Evolutionary conservation across 495 filamentous ascomycete genomes (phyloP).

Genomic region (Penicillium roqueforti): DNA sequence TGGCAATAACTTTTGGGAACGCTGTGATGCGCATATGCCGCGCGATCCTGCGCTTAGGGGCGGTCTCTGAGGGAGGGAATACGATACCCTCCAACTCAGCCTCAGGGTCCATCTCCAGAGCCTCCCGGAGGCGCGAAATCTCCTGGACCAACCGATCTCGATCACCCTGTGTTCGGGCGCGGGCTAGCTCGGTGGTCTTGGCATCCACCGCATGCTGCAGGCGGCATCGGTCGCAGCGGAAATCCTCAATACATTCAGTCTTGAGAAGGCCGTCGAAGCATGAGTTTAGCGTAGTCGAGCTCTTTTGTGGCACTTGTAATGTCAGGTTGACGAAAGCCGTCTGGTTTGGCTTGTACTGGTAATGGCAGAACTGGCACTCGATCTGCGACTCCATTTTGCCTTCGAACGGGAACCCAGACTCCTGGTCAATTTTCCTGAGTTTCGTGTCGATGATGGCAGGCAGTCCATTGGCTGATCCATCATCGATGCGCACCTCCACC

Average conservation of each 20-base stretch:
- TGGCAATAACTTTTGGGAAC: constrained; percentile 83
- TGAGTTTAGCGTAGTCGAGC: constrained; percentile 58
- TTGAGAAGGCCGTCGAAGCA: constrained; percentile 95
- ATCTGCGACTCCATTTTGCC: constrained; percentile 86
- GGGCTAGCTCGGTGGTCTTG: constrained; percentile 46
- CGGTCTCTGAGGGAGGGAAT: constrained; percentile 66
- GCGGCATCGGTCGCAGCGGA: constrained; percentile 87
- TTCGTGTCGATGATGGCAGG: constrained; percentile 44
- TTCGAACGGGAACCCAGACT: constrained; percentile 81
- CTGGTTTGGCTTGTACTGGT: constrained; percentile 75
- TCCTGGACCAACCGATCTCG: constrained; percentile 50
- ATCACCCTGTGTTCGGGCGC: constrained; percentile 42
- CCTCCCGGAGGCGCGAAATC: constrained; percentile 53
- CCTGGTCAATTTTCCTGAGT: constrained; percentile 46
- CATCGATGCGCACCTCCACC: constrained; percentile 42
- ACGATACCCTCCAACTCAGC: constrained; percentile 61
- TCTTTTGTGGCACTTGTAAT: constrained; percentile 80
- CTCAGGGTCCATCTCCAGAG: constrained; percentile 76
- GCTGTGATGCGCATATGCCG: constrained; percentile 77
- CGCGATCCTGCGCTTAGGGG: constrained; percentile 79
- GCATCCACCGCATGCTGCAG: constrained; percentile 68
- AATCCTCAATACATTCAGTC: constrained; percentile 94
- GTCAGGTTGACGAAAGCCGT: constrained; percentile 91
- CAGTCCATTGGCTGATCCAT: constrained; percentile 36
- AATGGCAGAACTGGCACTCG: constrained; percentile 83